Base-by-base conservation (phyloP, 2,329 filamentous ascomycete genomes). In the Ophiocordyceps camponoti-floridani region DNA sequence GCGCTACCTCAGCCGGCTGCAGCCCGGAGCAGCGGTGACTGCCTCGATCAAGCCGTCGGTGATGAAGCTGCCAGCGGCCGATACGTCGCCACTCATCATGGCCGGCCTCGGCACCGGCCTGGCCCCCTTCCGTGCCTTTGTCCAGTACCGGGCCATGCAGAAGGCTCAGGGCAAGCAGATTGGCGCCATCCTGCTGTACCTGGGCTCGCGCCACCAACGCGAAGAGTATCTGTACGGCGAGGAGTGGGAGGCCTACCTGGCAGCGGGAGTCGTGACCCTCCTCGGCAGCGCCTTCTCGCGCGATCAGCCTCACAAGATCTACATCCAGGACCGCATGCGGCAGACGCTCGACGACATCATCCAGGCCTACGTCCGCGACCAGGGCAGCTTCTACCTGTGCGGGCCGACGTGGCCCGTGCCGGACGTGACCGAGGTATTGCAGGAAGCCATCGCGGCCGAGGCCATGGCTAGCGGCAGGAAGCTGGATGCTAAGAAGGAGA, bases 171-270 rank as follows among this genome's bases (percentile, higher is more conserved):
- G 91, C 63, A 88, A 94, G 69, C 79, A 91, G 47, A 94, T 98
- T 53, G 91, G 91, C 45, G 70, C 86, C 40, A 91, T 96, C 49
- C 76, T 98, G 44, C 69, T 98, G 48, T 98, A 96, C 73, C 89
- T 98, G 70, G 91, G 91, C 50, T 89, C 87, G 16, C 88, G 91
- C 44, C 88, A 95, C 72, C 87, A 95, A 70, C 85, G 88, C 52
- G 91, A 98, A 66, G 91, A 98, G 67, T 98, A 98, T 65, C 80
- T 95, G 48, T 98, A 96, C 58, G 91, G 91, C 49, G 91, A 98
- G 64, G 91, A 98, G 64, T 98, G 91, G 91, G 91, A 98, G 64
- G 91, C 91, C 0, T 98, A 98, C 65, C 77, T 91, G 58, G 89
- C 88, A 48, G 87, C 91, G 0, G 91, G 91, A 44, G 85, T 98